Base-by-base conservation (phyloP, 345 rosid species). In the Durio zibethinus region DNA sequence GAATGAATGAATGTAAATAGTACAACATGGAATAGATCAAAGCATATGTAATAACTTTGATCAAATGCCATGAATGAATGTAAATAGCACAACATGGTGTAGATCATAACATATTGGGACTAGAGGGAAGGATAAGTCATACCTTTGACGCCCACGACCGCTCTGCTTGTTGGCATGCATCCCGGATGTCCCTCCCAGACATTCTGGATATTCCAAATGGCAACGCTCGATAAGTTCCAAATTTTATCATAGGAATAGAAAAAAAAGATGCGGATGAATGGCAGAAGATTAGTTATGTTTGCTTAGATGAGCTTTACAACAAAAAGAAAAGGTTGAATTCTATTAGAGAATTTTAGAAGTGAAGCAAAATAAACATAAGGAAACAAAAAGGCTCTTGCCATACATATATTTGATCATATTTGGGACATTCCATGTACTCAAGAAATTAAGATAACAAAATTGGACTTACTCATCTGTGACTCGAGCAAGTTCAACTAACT, bases 121-220 rank as follows among this genome's bases (percentile, higher is more conserved):
- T 43, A 52, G 40, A 3, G 72, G 23, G 47, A 29, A 23, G 7
- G 73, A 18, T 35, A 53, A 14, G 8, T 29, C 52, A 42, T 79
- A 88, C 99, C 97, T 92, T 94, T 25, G 98, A 94, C 62, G 98
- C 99, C 98, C 99, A 91, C 31, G 86, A 79, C 20, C 99, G 85
- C 87, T 96, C 99, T 43, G 98, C 97, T 82, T 90, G 97, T 86
- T 93, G 97, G 79, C 98, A 94, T 57, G 86, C 88, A 76, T 94
- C 97, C 78, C 93, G 79, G 2, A 92, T 92, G 82, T 92, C 98
- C 82, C 99, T 88, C 70, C 97, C 97, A 31, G 98, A 93, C 97
- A 96, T 90, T 77, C 95, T 96, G 88, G 66, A 67, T 33, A 48
- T 16, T 52, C 76, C 52, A 76, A 73, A 48, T 10, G 29, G 74